These are phyloP conservation scores for Metschnikowia borealis DNA, from an alignment of 805 yeast genomes.

Conservation along the genomic window DNA sequence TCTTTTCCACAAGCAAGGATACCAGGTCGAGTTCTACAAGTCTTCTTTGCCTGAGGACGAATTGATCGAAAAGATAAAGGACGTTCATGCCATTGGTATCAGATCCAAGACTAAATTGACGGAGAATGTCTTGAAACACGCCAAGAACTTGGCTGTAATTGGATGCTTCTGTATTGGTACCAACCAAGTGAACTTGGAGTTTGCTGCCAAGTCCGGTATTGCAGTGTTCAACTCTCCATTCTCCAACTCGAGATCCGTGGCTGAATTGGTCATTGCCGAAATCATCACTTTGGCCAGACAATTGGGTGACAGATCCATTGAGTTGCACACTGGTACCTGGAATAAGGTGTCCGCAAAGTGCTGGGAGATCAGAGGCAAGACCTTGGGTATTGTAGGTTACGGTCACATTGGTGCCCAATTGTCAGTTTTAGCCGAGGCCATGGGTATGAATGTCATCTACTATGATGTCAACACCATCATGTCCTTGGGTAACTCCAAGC, in stretches of 20 bases:
- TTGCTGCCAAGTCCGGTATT: conserved; percentile 87
- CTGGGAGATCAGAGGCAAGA: conserved; percentile 99
- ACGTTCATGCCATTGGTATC: conserved; percentile 95
- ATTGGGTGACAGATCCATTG: conserved; percentile 93
- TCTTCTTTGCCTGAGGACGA: conserved; percentile 88
- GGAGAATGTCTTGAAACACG: conserved; percentile 72
- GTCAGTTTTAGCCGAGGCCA: conserved; percentile 92
- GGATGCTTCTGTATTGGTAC: conserved; percentile 99
- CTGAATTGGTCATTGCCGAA: conserved; percentile 95
- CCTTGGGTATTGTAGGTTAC: conserved; percentile 94
- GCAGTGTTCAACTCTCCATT: conserved; percentile 98
- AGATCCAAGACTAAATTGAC: conserved; percentile 94
- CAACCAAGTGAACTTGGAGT: conserved; percentile 91
- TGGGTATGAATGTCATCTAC: conserved; percentile 96
- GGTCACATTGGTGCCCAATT: conserved; percentile 98
- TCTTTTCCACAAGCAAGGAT: conserved; percentile 84
- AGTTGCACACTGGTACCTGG: conserved; percentile 96
- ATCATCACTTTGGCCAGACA: conserved; percentile 93
- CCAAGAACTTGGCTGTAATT: conserved; percentile 81
- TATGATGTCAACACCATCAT: conserved; percentile 89
- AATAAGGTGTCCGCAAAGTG: conserved; percentile 92
- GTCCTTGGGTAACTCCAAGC: conserved; percentile 96
- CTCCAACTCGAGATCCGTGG: conserved; percentile 97
- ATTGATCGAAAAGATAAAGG: conserved; percentile 86
- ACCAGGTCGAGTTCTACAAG: conserved; percentile 93